Evolutionary conservation across 768 basidiomycete genomes (phyloP).

Genomic region (Calocera cornea): DNA sequence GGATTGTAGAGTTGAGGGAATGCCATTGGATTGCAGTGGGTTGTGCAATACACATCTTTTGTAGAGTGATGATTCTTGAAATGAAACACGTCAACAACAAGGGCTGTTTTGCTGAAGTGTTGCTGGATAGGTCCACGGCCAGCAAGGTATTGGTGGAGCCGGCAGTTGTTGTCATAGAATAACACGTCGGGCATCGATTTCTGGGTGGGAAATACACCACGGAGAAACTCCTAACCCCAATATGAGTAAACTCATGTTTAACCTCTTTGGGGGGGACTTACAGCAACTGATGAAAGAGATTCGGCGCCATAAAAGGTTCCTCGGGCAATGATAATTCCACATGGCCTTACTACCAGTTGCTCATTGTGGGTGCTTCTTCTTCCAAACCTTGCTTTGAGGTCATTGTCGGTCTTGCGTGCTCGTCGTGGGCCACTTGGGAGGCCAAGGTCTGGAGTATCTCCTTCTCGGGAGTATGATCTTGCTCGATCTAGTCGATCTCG

Average conservation of each 20-base stretch:
- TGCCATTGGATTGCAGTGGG: constrained; percentile 20
- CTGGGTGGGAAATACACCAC: neutral
- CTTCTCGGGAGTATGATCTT: neutral
- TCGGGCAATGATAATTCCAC: constrained; percentile 6
- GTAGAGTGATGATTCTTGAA: constrained; percentile 27
- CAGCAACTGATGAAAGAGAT: neutral
- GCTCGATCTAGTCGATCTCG: constrained; percentile 11
- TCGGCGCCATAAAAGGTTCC: constrained; percentile 4
- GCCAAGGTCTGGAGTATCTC: neutral
- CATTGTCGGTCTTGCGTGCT: neutral
- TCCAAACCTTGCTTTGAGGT: neutral
- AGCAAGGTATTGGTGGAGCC: constrained; percentile 5
- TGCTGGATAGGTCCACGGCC: neutral
- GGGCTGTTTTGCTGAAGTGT: constrained; percentile 11
- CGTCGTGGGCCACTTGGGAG: neutral
- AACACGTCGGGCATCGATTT: neutral
- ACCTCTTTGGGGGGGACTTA: neutral
- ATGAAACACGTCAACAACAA: constrained; percentile 29
- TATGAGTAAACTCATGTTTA: neutral
- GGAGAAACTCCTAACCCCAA: neutral
- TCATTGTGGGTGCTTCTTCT: constrained; percentile 6
- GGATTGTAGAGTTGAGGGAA: constrained; percentile 22
- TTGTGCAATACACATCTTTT: constrained; percentile 18
- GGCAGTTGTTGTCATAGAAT: constrained; percentile 17
- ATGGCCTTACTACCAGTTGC: constrained; percentile 6